Evolutionary conservation across 179 eudicot species (phyloP), one percentile per base, ranked within the genome.

Genomic region (Camellia oleifera): DNA sequence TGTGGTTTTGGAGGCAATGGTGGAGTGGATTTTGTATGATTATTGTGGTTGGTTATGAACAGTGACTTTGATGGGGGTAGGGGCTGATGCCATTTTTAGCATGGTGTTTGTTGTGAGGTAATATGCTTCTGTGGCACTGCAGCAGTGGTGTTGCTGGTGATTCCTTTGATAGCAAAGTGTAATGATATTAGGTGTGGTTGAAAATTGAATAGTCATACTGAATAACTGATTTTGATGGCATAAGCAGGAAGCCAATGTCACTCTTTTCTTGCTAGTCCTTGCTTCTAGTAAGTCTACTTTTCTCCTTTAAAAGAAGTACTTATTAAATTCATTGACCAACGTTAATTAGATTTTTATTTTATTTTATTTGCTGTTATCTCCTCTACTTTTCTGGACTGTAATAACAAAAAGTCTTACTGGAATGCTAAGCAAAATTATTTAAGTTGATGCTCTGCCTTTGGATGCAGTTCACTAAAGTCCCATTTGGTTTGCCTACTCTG

Each of bases 1-100:
- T 12, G 14, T 54, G 14, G 32, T 45, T 69, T 69, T 69, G 73
- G 73, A 46, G 73, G 54, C 12, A 17, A 26, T 17, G 48, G 72
- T 23, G 2, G 73, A 69, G 56, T 45, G 42, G 20, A 69, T 42
- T 46, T 46, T 46, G 6, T 50, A 2, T 5, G 4, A 12, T 69
- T 3, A 45, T 48, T 45, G 42, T 45, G 73, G 42, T 69, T n/a
- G 73, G 73, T 46, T 18, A 69, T 69, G 73, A 69, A 52, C 54
- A 7, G 7, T 69, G 58, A 3, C 26, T 32, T 32, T 32, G 40
- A 8, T 69, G 18, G 73, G 3, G 71, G 17, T 42, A 15, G 50
- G 40, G 40, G 40, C 40, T 69, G 54, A n/a, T 53, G 68, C 54
- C 73, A 69, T 26, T n/a, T 17, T 69, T 53, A 69, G 54, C 45